These are phyloP conservation scores for Protomyces macrosporus DNA, from an alignment of 1,139 yeast genomes.

Conservation along the genomic window DNA sequence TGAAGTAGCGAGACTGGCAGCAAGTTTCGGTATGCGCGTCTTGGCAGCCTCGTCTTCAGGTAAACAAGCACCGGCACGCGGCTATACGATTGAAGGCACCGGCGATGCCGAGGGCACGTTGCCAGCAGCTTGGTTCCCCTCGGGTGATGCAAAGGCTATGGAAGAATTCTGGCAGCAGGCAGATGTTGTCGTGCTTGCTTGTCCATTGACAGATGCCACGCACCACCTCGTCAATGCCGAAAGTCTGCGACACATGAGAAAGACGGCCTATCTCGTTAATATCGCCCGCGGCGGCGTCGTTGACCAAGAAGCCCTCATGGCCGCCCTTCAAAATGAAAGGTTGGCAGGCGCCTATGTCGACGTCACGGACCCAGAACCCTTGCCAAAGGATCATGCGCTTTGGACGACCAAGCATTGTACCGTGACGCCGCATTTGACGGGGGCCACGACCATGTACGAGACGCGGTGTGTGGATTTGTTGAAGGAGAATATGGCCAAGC, in stretches of 20 bases:
- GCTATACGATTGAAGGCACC: slow-evolving; percentile 32
- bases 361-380: slow-evolving; percentile 82
- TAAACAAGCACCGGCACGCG: slow-evolving; percentile 52
- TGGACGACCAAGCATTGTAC: slow-evolving; percentile 71
- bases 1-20: slow-evolving; percentile 79
- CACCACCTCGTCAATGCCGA: slow-evolving; percentile 69
- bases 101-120: slow-evolving; percentile 33
- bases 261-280: slow-evolving; percentile 74
- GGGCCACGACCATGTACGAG: slow-evolving; percentile 70
- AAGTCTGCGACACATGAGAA: slow-evolving; percentile 71
- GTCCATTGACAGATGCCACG: slow-evolving; percentile 76
- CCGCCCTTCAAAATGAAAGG: slow-evolving; percentile 75
- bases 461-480: slow-evolving; percentile 30
- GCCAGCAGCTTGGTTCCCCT: slow-evolving; percentile 46
- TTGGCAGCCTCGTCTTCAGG: slow-evolving; percentile 78
- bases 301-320: slow-evolving; percentile 72
- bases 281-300: slow-evolving; percentile 88
- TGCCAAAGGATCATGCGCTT: slow-evolving; percentile 67
- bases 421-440: slow-evolving; percentile 83
- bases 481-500: slow-evolving; percentile 27
- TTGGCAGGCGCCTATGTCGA: slow-evolving; percentile 86
- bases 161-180: slow-evolving; percentile 61
- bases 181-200: slow-evolving; percentile 74
- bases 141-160: slow-evolving; percentile 57
- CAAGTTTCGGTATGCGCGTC: slow-evolving; percentile 82